Evolutionary conservation across 2,329 filamentous ascomycete species (phyloP), one percentile per base, ranked within the genome.

Genomic region (Sporothrix brunneoviolacea): DNA sequence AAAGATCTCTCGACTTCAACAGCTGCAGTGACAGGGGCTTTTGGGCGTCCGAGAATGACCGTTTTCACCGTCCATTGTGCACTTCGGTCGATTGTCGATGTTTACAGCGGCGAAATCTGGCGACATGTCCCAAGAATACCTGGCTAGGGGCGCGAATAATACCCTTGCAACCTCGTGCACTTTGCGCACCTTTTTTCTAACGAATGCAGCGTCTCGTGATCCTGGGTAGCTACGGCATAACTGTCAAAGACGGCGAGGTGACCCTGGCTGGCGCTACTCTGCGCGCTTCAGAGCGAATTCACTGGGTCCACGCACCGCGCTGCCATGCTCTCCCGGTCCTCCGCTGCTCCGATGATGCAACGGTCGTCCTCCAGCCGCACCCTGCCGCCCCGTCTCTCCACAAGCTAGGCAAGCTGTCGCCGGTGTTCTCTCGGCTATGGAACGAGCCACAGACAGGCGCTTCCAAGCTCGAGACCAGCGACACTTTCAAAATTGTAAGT

Each of bases 311-410:
- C 62, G 83, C 85, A 15, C 79, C 86, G 1, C 75, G 77, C 37
- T 87, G 83, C 33, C 80, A 88, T 60, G 81, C 86, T 1, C 65
- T 91, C 2, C 85, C 84, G 1, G 78, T 84, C 1, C 72, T 91
- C 30, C 69, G 79, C 41, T 80, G 75, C 38, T 60, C 67, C 0
- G 71, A 78, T 40, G 64, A 73, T 9, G 71, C 72, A 0, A 64
- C 61, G 1, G 62, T 87, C 1, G 76, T 85, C 52, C 64, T 89
- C 21, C 68, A 75, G 30, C 63, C 82, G 4, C 74, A 79, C 45
- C 72, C 76, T 1, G 70, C 68, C 8, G 67, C 74, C 2, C 64
- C 63, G 13, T 69, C 69, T 0, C 56, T 89, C 10, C 70, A 72
- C 15, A 68, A 71, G 1, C 63, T 91, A 15, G 77, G 75, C 2